A percentile compares a stretch with the other conserved stretches of the same genome.
Evolutionary conservation across 2,329 filamentous ascomycete genomes (phyloP).

Genomic region (Alternaria solani): DNA sequence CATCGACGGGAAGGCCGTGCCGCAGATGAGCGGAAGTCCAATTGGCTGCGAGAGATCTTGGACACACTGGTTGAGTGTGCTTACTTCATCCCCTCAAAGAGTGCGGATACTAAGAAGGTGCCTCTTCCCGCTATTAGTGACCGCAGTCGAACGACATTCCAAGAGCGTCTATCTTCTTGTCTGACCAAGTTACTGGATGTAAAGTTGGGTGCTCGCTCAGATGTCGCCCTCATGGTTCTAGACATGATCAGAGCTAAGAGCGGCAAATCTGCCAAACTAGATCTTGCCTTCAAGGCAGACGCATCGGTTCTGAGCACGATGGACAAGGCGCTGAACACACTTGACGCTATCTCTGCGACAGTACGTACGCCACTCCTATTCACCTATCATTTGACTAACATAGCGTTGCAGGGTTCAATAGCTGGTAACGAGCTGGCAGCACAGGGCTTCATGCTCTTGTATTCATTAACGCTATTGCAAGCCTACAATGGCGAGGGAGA

Average conservation of each 20-base stretch:
- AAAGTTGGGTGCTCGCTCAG: conserved; percentile 29
- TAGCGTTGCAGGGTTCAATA: conserved; percentile 28
- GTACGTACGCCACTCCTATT: conserved; percentile 11
- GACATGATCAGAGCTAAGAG: conserved; percentile 39
- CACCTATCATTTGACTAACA: conserved; percentile 12
- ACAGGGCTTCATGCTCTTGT: conserved; percentile 79
- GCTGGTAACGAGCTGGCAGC: conserved; percentile 49
- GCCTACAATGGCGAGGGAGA: conserved; percentile 90
- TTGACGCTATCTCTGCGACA: conserved; percentile 41
- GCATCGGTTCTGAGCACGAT: conserved; percentile 52
- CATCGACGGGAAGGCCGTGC: conserved; percentile 9
- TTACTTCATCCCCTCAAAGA: conserved; percentile 56
- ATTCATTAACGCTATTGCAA: conserved; percentile 84
- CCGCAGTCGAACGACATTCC: conserved; percentile 60
- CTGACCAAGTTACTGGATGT: conserved; percentile 59
- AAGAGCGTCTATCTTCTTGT: conserved; percentile 63
- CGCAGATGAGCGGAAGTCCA: conserved; percentile 19
- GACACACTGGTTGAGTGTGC: conserved; percentile 58
- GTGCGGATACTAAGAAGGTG: conserved; percentile 42
- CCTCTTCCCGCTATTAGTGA: conserved; percentile 58
- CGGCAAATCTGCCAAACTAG: conserved; percentile 44
- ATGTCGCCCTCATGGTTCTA: conserved; percentile 41
- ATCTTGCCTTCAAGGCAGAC: conserved; percentile 60
- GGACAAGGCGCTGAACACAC: conserved; percentile 42
- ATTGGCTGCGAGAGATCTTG: conserved; percentile 56